Percentiles rank a stretch among this genome's conserved stretches.
phyloP scores from a whole-genome alignment of 176 grass and related monocot genomes.

The Hordeum marinum region DNA sequence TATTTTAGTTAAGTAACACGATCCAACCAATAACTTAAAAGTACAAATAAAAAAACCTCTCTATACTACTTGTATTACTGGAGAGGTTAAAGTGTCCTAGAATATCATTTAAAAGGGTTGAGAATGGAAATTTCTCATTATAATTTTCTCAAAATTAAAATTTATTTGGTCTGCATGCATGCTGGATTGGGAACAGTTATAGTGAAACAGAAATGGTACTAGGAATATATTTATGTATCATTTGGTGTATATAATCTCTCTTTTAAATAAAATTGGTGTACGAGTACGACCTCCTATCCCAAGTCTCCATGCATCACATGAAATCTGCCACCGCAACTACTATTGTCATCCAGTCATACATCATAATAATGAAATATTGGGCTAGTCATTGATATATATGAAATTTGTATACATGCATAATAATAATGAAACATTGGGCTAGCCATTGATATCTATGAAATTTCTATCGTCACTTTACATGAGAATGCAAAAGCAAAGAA shows the following conservation, averaged over 20 bases:
- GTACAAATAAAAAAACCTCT: background rate
- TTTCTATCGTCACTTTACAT: background rate
- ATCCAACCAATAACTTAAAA: background rate
- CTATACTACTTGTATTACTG: background rate
- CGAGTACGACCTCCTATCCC: background rate
- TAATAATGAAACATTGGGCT: background rate
- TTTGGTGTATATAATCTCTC: background rate
- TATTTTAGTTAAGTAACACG: background rate
- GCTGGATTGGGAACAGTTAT: background rate
- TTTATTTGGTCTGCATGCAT: background rate
- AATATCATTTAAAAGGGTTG: background rate
- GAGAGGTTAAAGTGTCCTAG: background rate
- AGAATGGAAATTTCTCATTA: background rate
- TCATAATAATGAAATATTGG: background rate
- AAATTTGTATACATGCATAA: background rate
- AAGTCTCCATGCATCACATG: constrained; percentile 2
- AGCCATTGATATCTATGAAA: constrained; percentile 4
- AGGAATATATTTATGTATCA: background rate
- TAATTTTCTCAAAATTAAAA: background rate
- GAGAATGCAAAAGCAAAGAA: background rate
- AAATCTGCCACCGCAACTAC: background rate
- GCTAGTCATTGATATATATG: background rate
- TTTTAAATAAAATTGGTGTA: background rate
- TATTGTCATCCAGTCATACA: background rate
- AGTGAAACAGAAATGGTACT: background rate